Evolutionary conservation across 192 early-diverging fungal genomes (phyloP).

Genomic region (Jimgerdemannia lactiflua): DNA sequence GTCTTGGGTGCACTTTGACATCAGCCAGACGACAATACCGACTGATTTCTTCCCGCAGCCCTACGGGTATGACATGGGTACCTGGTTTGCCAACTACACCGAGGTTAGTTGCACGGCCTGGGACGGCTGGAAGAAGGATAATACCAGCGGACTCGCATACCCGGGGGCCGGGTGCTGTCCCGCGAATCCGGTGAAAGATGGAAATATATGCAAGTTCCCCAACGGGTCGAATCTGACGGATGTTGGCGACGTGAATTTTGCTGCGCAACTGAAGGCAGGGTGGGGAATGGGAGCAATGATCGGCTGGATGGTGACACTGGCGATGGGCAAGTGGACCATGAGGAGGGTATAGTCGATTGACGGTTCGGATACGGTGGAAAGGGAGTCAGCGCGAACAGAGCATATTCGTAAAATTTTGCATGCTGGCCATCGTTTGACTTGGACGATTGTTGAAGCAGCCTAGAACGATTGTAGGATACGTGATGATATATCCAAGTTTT

Average conservation of each 20-base stretch:
- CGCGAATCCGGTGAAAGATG: slow-evolving; percentile 1
- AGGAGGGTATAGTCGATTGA: neutral
- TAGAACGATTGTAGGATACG: too few relatives aligned
- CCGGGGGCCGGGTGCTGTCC: slow-evolving; percentile 16
- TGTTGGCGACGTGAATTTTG: neutral
- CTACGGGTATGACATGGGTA: slow-evolving; percentile 18
- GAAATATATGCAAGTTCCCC: neutral
- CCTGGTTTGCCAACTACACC: slow-evolving; percentile 10
- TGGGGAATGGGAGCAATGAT: neutral
- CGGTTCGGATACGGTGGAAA: too few relatives aligned
- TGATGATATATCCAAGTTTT: too few relatives aligned
- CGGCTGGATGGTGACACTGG: neutral
- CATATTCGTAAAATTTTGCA: too few relatives aligned
- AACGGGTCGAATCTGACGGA: neutral
- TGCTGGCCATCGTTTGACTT: too few relatives aligned
- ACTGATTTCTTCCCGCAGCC: slow-evolving; percentile 15
- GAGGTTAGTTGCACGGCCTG: slow-evolving; percentile 14
- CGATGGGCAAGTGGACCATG: neutral
- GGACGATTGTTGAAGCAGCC: too few relatives aligned
- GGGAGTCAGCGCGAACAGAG: too few relatives aligned
- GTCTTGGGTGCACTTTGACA: slow-evolving; percentile 19
- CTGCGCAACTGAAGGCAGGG: neutral
- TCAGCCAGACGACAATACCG: slow-evolving; percentile 10
- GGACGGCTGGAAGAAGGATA: neutral
- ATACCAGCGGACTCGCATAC: slow-evolving; percentile 3